Conservation (phyloP, 2,329 filamentous ascomycete genomes). For the Xylariaceae sp. region DNA sequence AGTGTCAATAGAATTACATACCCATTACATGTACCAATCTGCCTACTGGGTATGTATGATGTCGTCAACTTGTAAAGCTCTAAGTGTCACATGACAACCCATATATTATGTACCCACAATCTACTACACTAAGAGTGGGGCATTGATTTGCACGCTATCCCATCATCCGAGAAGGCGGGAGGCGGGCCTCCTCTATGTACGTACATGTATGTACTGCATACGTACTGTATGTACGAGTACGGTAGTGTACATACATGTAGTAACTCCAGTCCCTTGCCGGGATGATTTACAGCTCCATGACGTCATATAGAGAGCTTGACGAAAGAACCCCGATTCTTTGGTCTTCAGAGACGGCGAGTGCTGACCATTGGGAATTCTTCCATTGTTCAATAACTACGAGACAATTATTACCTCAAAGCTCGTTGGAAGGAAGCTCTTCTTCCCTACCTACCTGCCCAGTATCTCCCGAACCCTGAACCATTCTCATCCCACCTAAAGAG, state of each 20-base stretch:
- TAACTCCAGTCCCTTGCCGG: slow-evolving; percentile 15
- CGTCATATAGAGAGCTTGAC: slow-evolving; percentile 9
- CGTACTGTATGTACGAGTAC: no score
- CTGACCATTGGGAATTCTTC: slow-evolving; percentile 15
- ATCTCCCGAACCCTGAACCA: no score
- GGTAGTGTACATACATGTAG: no score
- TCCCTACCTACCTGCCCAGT: slow-evolving; percentile 3
- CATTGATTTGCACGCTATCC: slow-evolving; percentile 20
- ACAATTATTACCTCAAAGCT: slow-evolving; percentile 21
- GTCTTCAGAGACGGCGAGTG: not conserved
- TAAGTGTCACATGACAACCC: no score
- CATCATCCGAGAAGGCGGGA: slow-evolving; percentile 13
- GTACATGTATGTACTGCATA: no score
- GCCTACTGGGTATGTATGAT: no score
- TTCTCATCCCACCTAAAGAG: not conserved
- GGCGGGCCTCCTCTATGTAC: no score
- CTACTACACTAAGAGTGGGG: slow-evolving; percentile 12
- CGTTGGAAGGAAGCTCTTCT: slow-evolving; percentile 13
- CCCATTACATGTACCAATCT: no score
- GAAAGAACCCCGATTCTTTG: slow-evolving; percentile 8
- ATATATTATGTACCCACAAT: no score
- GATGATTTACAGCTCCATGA: slow-evolving; percentile 17
- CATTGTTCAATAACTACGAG: slow-evolving; percentile 21
- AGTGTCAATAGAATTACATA: no score
- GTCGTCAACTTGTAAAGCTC: no score